Percentiles rank a stretch among this genome's conserved stretches.
Conservation (phyloP, 2,329 filamentous ascomycete genomes). For the Aspergillus novofumigatus region DNA sequence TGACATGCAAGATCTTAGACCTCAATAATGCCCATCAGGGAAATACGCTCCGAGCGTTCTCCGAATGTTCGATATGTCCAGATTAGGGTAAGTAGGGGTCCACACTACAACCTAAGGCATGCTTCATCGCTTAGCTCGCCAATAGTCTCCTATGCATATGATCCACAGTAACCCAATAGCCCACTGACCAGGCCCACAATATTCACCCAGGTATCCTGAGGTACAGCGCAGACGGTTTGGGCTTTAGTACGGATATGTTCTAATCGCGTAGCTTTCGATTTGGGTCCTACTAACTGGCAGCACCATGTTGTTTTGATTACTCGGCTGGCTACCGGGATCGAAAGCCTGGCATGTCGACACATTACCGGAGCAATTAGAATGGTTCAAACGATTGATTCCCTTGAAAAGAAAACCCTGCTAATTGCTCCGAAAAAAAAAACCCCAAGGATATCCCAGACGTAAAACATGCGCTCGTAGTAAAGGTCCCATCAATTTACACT, state of each 20-base stretch:
- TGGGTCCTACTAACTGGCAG: neutral
- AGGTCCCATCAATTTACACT: conserved; percentile 28
- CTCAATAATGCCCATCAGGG: neutral
- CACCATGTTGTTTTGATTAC: neutral
- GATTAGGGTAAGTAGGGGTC: neutral
- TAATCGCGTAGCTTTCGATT: neutral
- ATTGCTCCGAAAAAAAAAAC: conserved; percentile 20
- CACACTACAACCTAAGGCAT: neutral
- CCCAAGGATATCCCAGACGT: conserved; percentile 15
- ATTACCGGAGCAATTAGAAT: conserved; percentile 28
- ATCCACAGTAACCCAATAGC: neutral
- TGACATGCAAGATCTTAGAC: neutral
- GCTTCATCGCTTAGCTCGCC: neutral
- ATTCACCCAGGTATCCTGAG: neutral
- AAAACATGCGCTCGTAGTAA: conserved; percentile 22
- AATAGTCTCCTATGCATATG: neutral
- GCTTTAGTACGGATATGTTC: neutral
- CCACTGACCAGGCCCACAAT: neutral
- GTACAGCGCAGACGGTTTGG: neutral
- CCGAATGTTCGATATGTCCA: neutral
- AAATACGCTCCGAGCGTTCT: neutral
- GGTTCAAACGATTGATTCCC: conserved; percentile 3
- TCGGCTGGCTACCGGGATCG: neutral
- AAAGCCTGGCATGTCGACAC: neutral
- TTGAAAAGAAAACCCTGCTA: conserved; percentile 24